These are phyloP conservation scores for Hyaloscypha variabilis DNA, from an alignment of 495 filamentous ascomycete species.

Conservation along the genomic window DNA sequence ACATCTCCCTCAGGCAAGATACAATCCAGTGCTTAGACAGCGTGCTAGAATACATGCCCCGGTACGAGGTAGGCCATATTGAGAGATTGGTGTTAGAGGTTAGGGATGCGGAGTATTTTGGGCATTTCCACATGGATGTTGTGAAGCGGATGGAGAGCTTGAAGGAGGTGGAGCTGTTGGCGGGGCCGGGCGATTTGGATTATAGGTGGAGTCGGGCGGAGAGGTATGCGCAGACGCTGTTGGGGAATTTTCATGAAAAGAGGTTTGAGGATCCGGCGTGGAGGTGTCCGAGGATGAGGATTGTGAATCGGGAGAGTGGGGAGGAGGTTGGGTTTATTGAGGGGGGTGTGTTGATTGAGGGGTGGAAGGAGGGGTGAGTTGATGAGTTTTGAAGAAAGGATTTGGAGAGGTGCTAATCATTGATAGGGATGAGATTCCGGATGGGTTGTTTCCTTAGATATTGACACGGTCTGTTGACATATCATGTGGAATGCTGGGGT, in stretches of 20 bases:
- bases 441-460: neutral
- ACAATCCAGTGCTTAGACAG: constrained; percentile 10
- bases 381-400: neutral
- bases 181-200: neutral
- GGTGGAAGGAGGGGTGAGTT: constrained; percentile 18
- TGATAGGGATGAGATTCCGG: neutral
- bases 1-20: constrained; percentile 17
- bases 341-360: constrained; percentile 10
- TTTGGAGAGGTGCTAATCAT: neutral
- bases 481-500: too few species aligned
- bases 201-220: constrained; percentile 2
- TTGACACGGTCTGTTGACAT: too few species aligned
- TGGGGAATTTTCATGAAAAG: constrained; percentile 22
- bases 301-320: constrained; percentile 8
- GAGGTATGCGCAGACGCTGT: neutral
- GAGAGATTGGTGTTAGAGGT: constrained; percentile 19
- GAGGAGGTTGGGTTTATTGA: constrained; percentile 9
- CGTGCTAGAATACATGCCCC: constrained; percentile 14
- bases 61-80: neutral
- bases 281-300: constrained; percentile 18
- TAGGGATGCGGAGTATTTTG: constrained; percentile 22
- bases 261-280: constrained; percentile 19
- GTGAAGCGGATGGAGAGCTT: constrained; percentile 16
- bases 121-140: constrained; percentile 24
- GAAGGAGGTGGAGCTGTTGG: constrained; percentile 15